phyloP scores from a whole-genome alignment of 2,329 filamentous ascomycete species.

The Paecilomyces formosus region DNA sequence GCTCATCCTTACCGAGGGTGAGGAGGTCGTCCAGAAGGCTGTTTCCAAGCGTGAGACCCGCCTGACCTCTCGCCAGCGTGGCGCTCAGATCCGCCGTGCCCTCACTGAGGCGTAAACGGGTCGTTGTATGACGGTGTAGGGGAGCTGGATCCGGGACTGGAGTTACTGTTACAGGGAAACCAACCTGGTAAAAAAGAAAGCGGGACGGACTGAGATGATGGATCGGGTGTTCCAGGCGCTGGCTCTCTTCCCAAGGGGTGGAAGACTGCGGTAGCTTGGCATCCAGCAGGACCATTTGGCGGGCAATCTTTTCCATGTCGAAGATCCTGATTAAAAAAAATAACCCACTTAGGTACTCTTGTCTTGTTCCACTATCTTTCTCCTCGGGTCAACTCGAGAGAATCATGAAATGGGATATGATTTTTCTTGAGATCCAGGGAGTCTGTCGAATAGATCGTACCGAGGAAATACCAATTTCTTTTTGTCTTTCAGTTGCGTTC shows the following conservation, averaged over 20 bases:
- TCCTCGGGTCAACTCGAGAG: neutral
- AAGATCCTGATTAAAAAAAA: neutral
- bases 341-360: neutral
- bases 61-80: constrained; percentile 89
- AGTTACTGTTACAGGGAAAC: neutral
- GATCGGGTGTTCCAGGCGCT: neutral
- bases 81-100: constrained; percentile 54
- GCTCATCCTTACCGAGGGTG: constrained; percentile 96
- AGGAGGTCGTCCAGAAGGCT: constrained; percentile 92
- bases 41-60: constrained; percentile 59
- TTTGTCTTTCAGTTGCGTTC: neutral
- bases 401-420: neutral
- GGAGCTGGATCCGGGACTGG: constrained; percentile 4
- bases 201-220: neutral
- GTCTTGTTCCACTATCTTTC: neutral
- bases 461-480: constrained; percentile 1
- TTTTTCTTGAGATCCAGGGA: neutral
- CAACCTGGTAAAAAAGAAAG: constrained; percentile 1
- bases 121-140: constrained; percentile 19
- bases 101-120: constrained; percentile 49
- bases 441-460: neutral
- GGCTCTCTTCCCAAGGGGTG: neutral
- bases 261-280: neutral
- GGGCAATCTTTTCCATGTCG: neutral
- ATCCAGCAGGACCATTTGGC: neutral